Conservation (phyloP, 305 asterid species). For the Coffea humblotiana region DNA sequence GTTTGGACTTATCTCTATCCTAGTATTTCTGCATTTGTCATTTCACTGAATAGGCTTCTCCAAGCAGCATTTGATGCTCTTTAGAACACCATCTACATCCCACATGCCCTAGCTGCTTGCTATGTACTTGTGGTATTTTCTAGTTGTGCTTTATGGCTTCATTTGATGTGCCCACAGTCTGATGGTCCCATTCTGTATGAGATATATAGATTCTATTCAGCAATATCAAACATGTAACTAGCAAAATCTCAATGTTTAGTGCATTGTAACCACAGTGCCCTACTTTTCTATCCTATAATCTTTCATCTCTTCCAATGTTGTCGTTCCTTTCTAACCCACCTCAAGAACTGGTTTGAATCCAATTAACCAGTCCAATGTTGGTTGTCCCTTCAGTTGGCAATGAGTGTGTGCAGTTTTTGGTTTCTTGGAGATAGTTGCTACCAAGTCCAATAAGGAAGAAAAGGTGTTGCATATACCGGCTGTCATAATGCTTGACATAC, state of each 20-base stretch:
- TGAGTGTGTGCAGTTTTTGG: not conserved
- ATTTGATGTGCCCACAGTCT: not conserved
- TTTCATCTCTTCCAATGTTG: not conserved
- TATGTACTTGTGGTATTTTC: not conserved
- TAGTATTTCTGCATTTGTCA: not conserved
- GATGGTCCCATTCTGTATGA: not conserved
- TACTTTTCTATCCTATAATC: not conserved
- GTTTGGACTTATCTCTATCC: not conserved
- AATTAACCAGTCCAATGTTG: not conserved
- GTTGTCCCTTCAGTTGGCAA: too few species aligned
- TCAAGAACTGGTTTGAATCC: not conserved
- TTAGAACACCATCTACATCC: too few species aligned
- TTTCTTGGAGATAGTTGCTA: not conserved
- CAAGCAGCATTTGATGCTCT: not conserved
- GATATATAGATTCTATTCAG: not conserved
- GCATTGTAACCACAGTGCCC: not conserved
- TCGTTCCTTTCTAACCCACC: not conserved
- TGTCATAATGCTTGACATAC: not conserved
- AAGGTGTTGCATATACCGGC: not conserved
- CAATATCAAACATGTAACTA: not conserved
- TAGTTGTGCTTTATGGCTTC: not conserved
- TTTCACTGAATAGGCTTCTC: conserved; percentile 1
- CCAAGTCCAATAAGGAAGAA: not conserved
- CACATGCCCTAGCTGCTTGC: not conserved
- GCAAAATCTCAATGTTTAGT: not conserved